A percentile compares a stretch with the other conserved stretches of the same genome.
Conservation (phyloP, 768 basidiomycete genomes). For the Boletus eberwhitei region DNA sequence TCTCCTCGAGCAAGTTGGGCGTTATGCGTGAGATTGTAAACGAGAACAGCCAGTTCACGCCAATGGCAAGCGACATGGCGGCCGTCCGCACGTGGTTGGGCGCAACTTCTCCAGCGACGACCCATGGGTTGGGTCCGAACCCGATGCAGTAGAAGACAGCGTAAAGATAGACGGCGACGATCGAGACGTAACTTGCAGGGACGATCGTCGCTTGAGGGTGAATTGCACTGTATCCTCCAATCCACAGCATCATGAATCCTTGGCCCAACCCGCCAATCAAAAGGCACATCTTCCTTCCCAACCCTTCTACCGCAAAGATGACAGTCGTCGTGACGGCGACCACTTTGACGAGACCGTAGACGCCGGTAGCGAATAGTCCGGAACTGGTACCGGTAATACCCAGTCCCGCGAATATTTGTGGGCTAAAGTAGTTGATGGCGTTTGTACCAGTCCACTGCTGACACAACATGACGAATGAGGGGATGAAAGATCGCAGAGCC, state of each 20-base stretch:
- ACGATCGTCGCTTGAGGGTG: conserved; percentile 29
- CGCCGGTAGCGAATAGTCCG: conserved; percentile 49
- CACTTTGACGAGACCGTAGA: conserved; percentile 39
- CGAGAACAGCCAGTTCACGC: conserved; percentile 36
- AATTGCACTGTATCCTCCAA: conserved; percentile 33
- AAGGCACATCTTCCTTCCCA: conserved; percentile 49
- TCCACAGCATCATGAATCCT: conserved; percentile 38
- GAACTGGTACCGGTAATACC: conserved; percentile 43
- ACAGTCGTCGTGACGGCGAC: conserved; percentile 40
- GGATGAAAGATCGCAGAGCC: conserved; percentile 44
- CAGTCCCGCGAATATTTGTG: conserved; percentile 46
- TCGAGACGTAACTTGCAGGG: conserved; percentile 37
- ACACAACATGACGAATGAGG: conserved; percentile 46
- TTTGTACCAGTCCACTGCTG: conserved; percentile 53
- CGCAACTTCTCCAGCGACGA: conserved; percentile 35
- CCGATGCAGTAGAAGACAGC: conserved; percentile 36
- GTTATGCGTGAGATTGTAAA: conserved; percentile 38
- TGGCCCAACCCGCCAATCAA: conserved; percentile 50
- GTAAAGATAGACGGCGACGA: conserved; percentile 38
- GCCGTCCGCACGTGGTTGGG: conserved; percentile 38
- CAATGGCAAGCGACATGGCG: conserved; percentile 32
- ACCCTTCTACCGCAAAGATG: conserved; percentile 44
- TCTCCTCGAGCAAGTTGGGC: conserved; percentile 34
- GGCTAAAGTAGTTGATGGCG: conserved; percentile 54
- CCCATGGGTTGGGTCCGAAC: conserved; percentile 31